Base-by-base conservation (phyloP, 805 yeast species). In the Candida yuanshanica region DNA sequence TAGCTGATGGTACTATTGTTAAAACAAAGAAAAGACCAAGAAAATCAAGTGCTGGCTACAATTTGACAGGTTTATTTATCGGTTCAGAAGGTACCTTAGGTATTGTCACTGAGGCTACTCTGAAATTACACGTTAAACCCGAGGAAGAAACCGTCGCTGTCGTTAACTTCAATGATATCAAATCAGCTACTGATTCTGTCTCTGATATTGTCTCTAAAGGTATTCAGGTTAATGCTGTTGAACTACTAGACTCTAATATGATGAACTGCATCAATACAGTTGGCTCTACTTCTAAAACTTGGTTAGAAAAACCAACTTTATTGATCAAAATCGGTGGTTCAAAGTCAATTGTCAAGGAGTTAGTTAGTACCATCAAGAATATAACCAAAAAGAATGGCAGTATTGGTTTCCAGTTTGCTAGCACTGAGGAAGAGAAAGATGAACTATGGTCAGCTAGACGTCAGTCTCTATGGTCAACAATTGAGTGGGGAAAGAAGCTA, bases 81-180 rank as follows among this genome's bases (percentile, higher is more conserved):
- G 93, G 95, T 0, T 71, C 83, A 34, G 93, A 85, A 52, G 93
- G 95, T 7, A 84, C 95, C 0, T 60, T 85, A 41, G 95, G 93
- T 2, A 70, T 85, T 14, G 77, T 84, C 23, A 84, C 89, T 2
- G 90, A 84, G 51, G 86, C 85, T 2, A 83, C 91, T 0, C 65
- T 84, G 36, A 81, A 77, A 52, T 63, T 84, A 36, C 79, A 81
- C 48, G 83, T 79, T 14, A 74, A 71, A 44, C 91, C 91, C 1
- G 64, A 67, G 50, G 55, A 68, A 29, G 91, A 85, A 55, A 73
- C 76, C 39, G 85, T 87, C 22, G 79, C 83, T 5, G 73, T 85
- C 34, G 78, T 83, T 18, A 68, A 83, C 27, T 87, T 87, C 59
- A 77, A 83, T 5, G 65, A 74, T 16, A 74, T 87, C 26, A 70